Conservation (phyloP, 2,329 filamentous ascomycete species). For the Botryotinia globosa region DNA sequence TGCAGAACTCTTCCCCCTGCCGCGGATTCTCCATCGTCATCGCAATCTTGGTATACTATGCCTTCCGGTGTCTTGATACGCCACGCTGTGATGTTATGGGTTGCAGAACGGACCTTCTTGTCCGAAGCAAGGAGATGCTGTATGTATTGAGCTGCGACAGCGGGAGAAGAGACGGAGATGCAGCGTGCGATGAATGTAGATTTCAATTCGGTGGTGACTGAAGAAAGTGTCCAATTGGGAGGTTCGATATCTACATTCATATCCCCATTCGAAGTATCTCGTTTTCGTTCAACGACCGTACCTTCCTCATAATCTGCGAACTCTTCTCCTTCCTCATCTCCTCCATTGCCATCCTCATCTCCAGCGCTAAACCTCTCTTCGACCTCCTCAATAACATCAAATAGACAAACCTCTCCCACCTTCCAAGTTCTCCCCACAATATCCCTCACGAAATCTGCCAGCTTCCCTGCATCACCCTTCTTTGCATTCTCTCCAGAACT, state of each 20-base stretch:
- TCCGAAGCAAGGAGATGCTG: conserved; percentile 76
- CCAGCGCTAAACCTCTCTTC: conserved; percentile 37
- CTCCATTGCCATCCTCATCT: too few species aligned
- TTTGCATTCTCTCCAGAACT: conserved; percentile 66
- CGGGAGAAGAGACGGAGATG: conserved; percentile 64
- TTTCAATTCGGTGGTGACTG: conserved; percentile 74
- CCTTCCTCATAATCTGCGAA: neutral
- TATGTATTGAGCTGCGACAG: conserved; percentile 68
- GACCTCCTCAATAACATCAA: conserved; percentile 82
- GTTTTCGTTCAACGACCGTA: neutral
- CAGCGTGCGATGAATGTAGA: conserved; percentile 83
- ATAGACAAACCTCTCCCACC: conserved; percentile 78
- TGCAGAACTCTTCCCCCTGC: conserved; percentile 83
- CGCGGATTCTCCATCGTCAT: conserved; percentile 94
- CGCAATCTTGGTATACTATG: conserved; percentile 77
- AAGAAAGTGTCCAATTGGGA: conserved; percentile 69
- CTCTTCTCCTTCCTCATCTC: neutral
- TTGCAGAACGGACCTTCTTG: conserved; percentile 79
- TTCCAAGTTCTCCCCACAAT: conserved; percentile 67
- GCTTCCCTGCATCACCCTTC: conserved; percentile 68
- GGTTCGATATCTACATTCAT: neutral
- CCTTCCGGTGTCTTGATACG: conserved; percentile 62
- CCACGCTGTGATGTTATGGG: conserved; percentile 96
- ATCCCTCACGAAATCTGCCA: conserved; percentile 66
- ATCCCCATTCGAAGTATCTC: conserved; percentile 26